phyloP scores from a whole-genome alignment of 495 filamentous ascomycete genomes.

The Neurospora cerealis region DNA sequence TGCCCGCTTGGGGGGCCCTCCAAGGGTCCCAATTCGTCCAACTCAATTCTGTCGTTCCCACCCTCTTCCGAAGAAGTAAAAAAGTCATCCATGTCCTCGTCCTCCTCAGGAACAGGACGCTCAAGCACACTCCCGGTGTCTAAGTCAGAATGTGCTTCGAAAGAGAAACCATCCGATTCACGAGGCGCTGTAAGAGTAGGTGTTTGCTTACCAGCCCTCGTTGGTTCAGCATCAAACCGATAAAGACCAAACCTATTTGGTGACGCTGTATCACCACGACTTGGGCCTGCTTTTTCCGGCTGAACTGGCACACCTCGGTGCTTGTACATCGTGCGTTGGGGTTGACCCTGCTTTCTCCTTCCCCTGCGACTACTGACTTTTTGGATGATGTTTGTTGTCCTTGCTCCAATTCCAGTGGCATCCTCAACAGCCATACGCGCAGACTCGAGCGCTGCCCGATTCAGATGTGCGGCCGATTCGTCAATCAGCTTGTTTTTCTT shows the following conservation, averaged over 20 bases:
- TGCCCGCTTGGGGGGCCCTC: not conserved
- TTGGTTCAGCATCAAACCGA: not conserved
- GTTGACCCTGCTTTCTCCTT: constrained; percentile 1
- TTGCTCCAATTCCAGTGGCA: constrained; percentile 19
- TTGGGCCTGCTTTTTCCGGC: not conserved
- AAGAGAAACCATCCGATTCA: not conserved
- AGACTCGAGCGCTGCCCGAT: constrained; percentile 27
- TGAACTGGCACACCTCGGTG: not conserved
- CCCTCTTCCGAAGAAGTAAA: constrained; percentile 9
- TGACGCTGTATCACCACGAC: not conserved
- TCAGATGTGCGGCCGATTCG: constrained; percentile 27
- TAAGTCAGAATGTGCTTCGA: not conserved
- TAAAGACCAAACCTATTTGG: not conserved
- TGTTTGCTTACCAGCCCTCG: not conserved
- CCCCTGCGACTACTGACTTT: constrained; percentile 26
- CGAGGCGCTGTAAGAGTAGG: not conserved
- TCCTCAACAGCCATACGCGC: constrained; percentile 26
- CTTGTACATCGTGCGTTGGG: not conserved
- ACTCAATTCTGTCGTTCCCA: not conserved
- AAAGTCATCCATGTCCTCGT: constrained; percentile 12
- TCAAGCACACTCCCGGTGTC: not conserved
- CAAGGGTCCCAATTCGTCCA: not conserved
- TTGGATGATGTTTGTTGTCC: constrained; percentile 23
- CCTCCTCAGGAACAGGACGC: constrained; percentile 1
- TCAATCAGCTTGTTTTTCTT: constrained; percentile 53